Base-by-base conservation (phyloP, 1,284 basidiomycete genomes). In the Anthracocystis panici-leucophaei region DNA sequence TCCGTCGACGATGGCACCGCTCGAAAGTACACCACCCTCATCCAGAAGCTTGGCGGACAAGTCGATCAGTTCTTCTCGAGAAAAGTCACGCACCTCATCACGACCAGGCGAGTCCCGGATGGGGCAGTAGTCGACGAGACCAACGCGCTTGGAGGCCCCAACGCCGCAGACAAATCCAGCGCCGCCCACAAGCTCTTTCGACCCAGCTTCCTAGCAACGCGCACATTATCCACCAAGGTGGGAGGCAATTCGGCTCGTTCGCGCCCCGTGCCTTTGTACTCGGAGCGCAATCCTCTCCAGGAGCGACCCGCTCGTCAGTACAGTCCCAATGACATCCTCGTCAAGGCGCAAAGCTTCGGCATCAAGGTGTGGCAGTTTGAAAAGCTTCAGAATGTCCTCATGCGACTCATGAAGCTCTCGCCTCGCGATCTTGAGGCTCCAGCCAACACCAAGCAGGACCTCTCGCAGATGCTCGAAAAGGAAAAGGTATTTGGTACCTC, bases 301-400 rank as follows among this genome's bases (percentile, higher is more conserved):
- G 83, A 84, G 82, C 71, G 83, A 81, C 49, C 87, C 8, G n/a
- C 87, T 53, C 20, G 83, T 85, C 65, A 73, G 33, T 55, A 52
- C 41, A 31, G 59, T 35, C 57, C 60, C 49, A 87, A 89, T 42
- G 88, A 89, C 62, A 88, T 95, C 35, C 88, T 93, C 5, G 86
- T 88, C 61, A 93, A 95, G 84, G 94, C 95, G 2, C 87, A 90
- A 52, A 88, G 88, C 38, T 91, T 92, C 75, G 89, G 90, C 40
- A 92, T 94, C 86, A 98, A 97, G 86, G 90, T 98, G 31, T 99
- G 97, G 95, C 90, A 87, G 42, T 87, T 91, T 6, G 86, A 89
- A 27, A 82, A 77, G 70, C 76, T 67, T 27, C 67, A 65, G 61
- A 76, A 64, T 12, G 61, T 75, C 35, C 58, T 77, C 27, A 62